A percentile compares a stretch with the other conserved stretches of the same genome.
These are phyloP conservation scores for Dorcoceras hygrometricum DNA, from an alignment of 257 asterid genomes.

Conservation along the genomic window DNA sequence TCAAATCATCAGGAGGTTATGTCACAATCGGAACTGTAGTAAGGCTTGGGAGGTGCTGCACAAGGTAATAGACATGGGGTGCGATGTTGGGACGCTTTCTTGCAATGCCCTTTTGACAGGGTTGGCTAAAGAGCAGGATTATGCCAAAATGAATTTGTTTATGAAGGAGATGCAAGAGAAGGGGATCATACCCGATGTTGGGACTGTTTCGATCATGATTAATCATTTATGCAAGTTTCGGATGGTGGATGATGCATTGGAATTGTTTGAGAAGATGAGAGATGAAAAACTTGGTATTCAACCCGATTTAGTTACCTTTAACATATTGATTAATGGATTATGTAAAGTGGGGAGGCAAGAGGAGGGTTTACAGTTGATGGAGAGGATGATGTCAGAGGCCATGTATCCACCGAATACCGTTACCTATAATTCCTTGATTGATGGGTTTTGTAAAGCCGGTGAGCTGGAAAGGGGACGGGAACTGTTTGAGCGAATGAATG, in stretches of 20 bases:
- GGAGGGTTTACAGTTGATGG: conserved; percentile 64
- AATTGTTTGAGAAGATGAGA: conserved; percentile 59
- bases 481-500: conserved; percentile 59
- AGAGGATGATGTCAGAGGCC: conserved; percentile 47
- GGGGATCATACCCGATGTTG: conserved; percentile 50
- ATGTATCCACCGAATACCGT: conserved; percentile 48
- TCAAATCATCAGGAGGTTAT: conserved; percentile 43
- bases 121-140: conserved; percentile 46
- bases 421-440: conserved; percentile 67
- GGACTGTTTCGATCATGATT: conserved; percentile 67
- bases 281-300: conserved; percentile 41
- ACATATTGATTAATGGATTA: conserved; percentile 73
- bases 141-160: conserved; percentile 60
- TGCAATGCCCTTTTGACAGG: conserved; percentile 64
- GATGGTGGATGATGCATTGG: conserved; percentile 70
- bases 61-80: conserved; percentile 44
- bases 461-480: conserved; percentile 53
- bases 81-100: conserved; percentile 35
- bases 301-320: conserved; percentile 62
- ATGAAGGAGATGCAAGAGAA: conserved; percentile 75
- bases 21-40: conserved; percentile 42
- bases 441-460: conserved; percentile 82
- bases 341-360: conserved; percentile 86
- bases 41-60: conserved; percentile 68
- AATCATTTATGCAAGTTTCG: conserved; percentile 59